Evolutionary conservation across 768 basidiomycete genomes (phyloP).

Genomic region (Kwoniella botswanensis): DNA sequence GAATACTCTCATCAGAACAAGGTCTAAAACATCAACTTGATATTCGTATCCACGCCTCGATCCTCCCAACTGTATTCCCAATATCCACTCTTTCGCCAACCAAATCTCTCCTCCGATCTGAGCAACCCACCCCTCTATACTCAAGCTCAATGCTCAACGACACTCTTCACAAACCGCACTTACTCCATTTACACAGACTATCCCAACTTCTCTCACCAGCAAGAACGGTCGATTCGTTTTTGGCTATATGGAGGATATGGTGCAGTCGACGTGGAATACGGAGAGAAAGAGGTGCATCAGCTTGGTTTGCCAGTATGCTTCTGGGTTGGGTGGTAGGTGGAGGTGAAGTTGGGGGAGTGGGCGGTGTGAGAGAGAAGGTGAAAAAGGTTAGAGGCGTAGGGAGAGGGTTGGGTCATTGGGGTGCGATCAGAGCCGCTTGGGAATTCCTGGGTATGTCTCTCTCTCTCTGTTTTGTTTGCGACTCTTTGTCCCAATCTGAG

Average conservation of each 20-base stretch:
- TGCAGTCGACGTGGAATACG: conserved; percentile 74
- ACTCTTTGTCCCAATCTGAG: conserved; percentile 58
- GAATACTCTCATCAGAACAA: conserved; percentile 29
- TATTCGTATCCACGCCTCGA: conserved; percentile 74
- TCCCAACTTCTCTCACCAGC: conserved; percentile 64
- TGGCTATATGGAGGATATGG: conserved; percentile 85
- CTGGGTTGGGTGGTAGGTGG: conserved; percentile 64
- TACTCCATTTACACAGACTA: conserved; percentile 65
- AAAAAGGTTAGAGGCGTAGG: conserved; percentile 69
- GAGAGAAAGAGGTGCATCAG: conserved; percentile 40
- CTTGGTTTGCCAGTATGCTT: conserved; percentile 66
- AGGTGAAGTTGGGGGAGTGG: conserved; percentile 63
- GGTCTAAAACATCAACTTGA: conserved; percentile 68
- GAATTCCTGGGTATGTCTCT: conserved; percentile 74
- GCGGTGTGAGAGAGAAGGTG: conserved; percentile 46
- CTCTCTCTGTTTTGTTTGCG: neutral
- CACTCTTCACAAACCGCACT: conserved; percentile 61
- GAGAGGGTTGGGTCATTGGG: conserved; percentile 84
- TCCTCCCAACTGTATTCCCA: conserved; percentile 66
- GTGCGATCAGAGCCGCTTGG: conserved; percentile 80
- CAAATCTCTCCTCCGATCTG: conserved; percentile 69
- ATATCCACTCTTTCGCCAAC: conserved; percentile 68
- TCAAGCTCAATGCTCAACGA: conserved; percentile 70
- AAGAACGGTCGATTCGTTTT: conserved; percentile 72
- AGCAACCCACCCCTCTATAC: conserved; percentile 73